Evolutionary conservation across 164 flowering plant genomes (phyloP), one percentile per base, ranked within the genome.

Genomic region (Saururus chinensis): DNA sequence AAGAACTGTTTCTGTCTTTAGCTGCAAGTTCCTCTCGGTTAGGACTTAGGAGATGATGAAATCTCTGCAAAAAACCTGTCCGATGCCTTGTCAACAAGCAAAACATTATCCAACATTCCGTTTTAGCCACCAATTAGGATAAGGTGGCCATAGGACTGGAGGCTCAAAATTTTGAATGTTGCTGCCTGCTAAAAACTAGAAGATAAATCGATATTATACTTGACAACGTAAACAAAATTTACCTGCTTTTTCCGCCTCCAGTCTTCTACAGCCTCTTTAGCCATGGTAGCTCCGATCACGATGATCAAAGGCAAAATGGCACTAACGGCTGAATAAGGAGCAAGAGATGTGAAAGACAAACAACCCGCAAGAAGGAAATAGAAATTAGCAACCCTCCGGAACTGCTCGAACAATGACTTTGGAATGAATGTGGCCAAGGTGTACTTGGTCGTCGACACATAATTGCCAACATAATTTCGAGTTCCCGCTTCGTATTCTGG

Each of bases 361-460:
- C 78, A 66, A 0, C 79, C 87, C 62, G 77, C 70, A 10, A 84
- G 1, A 51, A 89, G 87, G 70, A 89, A 89, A 67, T 83, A 89
- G 0, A 86, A 17, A 63, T 89, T 89, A 49, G 96, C 96, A 40
- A 81, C 90, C 54, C 96, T 71, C 72, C 96, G 76, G 71, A 89
- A 89, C 67, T 89, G 96, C 80, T 89, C 96, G 58, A 84, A 89
- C 74, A 89, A 60, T 4, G 96, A 75, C 64, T 83, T 89, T 22
- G 96, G 96, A n/a, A 89, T 53, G 69, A 86, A 89, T 0, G 90
- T 74, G 1, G 79, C 81, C 4, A 80, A 53, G 14, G 82, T 86
- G 52, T 89, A 89, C 76, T 89, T 89, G 11, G 96, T 82, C 12
- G 84, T 84, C 41, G 82, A 81, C 17, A 89, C 90, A 71, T 84